Evolutionary conservation across 257 asterid genomes (phyloP), one percentile per base, ranked within the genome.

Genomic region (Salvia splendens): DNA sequence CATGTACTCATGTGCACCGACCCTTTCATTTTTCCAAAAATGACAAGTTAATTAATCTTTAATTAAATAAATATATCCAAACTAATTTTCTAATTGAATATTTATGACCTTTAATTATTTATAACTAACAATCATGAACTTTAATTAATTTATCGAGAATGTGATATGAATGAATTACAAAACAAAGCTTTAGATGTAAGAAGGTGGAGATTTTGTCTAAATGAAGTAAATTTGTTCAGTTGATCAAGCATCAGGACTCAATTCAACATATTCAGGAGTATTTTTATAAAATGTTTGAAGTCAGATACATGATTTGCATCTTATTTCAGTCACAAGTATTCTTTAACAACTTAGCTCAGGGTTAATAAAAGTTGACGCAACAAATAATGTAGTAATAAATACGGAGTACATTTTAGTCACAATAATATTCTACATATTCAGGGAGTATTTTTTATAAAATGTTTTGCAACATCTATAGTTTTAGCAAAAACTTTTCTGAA

Each of bases 231-330:
- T 52, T 52, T 52, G 4, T 20, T 20, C 12, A 35, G 53, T 57
- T 65, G 20, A 72, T 40, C 35, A 73, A 60, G 43, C 55, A 56
- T 48, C 16, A 59, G 50, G 54, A 47, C 36, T 64, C 67, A 11
- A 64, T 66, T 57, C 55, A 72, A 50, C 36, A 60, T 66, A 16
- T 16, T 58, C 73, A 48, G 57, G 58, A 66, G 73, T 58, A 65
- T 5, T 40, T 17, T 17, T 17, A 17, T 17, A 17, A 17, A 17
- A 17, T 17, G 20, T 53, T n/a, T 73, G 69, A 4, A 59, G 58
- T 73, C 78, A 57, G 58, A 24, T 67, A 41, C 69, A 73, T 54
- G 74, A 67, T 73, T 43, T 73, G 55, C 73, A 12, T 49, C 50
- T 66, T 60, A 10, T 59, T 50, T 67, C 46, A 51, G 33, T 51